Base-by-base conservation (phyloP, 495 filamentous ascomycete species). In the Niebla homalea region DNA sequence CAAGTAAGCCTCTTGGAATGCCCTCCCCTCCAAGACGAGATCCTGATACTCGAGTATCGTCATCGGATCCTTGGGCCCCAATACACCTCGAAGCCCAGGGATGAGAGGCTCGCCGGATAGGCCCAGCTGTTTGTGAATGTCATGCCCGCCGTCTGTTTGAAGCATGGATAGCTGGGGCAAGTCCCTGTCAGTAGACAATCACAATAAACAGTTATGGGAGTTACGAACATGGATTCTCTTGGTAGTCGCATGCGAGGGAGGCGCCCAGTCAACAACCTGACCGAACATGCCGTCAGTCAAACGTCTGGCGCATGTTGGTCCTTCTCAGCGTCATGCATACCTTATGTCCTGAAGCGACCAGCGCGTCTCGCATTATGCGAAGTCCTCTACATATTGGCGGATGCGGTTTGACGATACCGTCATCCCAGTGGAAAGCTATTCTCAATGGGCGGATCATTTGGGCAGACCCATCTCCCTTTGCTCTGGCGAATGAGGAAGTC, bases 181-280 rank as follows among this genome's bases (percentile, higher is more conserved):
- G 12, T 5, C 36, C 8, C 2, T 0, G 12, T 40, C 15, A 15
- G 16, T 32, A n/a, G 2, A 6, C 37, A 16, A 41, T 19, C 5
- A 6, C 4, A 12, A 2, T 10, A 18, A 19, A 5, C 12, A 41
- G 32, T 2, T 14, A 18, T 11, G 8, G 26, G 20, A 37, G 16
- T 11, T 10, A 39, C 56, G 14, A 19, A 75, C 72, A 41, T 50
- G 54, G 20, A 72, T 53, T 15, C 62, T 52, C 6, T 50, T 26
- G 0, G 63, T 64, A n/a, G 42, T 57, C 0, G 45, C 25, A 40
- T 79, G 75, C n/a, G 71, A 66, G 0, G 77, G 75, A 5, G 78
- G 77, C n/a, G 63, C 65, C 79, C 79, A 83, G n/a, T 74, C 65
- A 36, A 83, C 67, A 11, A 77, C 60, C 68, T 72, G 22, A n/a